Evolutionary conservation across 2,329 filamentous ascomycete genomes (phyloP).

Genomic region (Claviceps lovelessii): DNA sequence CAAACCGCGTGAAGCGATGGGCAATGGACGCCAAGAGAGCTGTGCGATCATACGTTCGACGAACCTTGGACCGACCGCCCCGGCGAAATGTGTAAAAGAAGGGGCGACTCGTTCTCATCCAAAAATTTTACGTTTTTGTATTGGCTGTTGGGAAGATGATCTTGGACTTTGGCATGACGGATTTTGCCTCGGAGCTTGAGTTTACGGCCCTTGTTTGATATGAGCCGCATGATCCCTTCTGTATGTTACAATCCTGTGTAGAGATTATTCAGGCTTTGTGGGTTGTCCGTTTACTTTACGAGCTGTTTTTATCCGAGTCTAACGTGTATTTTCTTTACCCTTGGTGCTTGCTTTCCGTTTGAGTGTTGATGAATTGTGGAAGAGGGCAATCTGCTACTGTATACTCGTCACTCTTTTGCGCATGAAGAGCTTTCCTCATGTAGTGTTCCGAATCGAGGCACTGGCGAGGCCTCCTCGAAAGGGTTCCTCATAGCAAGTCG

Average conservation of each 20-base stretch:
- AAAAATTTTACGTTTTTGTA: not conserved
- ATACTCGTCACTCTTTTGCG: no score
- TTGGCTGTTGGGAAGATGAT: conserved; percentile 3
- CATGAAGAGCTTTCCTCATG: no score
- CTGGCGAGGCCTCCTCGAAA: no score
- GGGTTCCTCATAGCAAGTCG: no score
- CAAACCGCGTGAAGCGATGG: conserved; percentile 20
- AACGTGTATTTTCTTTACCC: not conserved
- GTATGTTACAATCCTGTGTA: not conserved
- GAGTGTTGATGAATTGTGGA: no score
- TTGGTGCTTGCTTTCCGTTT: no score
- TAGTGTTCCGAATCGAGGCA: no score
- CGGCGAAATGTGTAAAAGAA: conserved; percentile 7
- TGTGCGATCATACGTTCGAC: conserved; percentile 20
- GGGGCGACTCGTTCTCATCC: not conserved
- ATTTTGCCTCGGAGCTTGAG: not conserved
- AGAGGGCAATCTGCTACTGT: no score
- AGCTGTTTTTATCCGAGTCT: not conserved
- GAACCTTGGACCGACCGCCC: conserved; percentile 18
- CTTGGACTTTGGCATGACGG: conserved; percentile 1
- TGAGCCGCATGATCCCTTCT: not conserved
- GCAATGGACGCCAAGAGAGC: conserved; percentile 19
- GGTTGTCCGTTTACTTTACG: not conserved
- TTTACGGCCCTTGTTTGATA: not conserved
- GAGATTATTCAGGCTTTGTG: not conserved